A percentile compares a stretch with the other conserved stretches of the same genome.
These are phyloP conservation scores for Nicotiana noctiflora DNA, from an alignment of 257 asterid genomes.

Conservation along the genomic window DNA sequence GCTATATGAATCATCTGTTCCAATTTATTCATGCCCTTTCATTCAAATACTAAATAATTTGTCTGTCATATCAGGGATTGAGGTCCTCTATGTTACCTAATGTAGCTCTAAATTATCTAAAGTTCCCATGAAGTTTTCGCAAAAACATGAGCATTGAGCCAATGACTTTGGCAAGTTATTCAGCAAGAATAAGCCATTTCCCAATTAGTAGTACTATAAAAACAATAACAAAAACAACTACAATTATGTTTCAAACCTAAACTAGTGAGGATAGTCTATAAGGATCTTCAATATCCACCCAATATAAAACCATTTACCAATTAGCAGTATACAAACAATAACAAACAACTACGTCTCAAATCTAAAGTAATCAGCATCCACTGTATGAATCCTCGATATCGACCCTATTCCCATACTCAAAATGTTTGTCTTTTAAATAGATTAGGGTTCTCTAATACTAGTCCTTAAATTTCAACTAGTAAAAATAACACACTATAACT, in stretches of 20 bases:
- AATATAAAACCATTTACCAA: too few relatives aligned
- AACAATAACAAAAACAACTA: too few relatives aligned
- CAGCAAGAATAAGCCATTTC: neutral
- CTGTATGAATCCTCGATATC: neutral
- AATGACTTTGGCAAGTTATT: neutral
- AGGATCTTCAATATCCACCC: too few relatives aligned
- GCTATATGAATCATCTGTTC: too few relatives aligned
- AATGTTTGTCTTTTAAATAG: neutral
- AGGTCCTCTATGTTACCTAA: too few relatives aligned
- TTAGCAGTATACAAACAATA: neutral
- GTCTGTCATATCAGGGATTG: too few relatives aligned
- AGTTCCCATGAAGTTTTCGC: neutral
- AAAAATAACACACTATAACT: neutral
- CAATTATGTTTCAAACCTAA: too few relatives aligned
- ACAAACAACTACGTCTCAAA: neutral
- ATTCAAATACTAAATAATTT: too few relatives aligned
- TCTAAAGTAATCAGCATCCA: neutral
- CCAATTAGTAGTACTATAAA: too few relatives aligned
- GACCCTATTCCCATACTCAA: neutral
- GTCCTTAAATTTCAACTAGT: neutral
- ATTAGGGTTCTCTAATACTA: neutral
- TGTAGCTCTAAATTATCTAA: neutral
- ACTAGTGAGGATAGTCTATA: too few relatives aligned
- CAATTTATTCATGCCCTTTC: too few relatives aligned
- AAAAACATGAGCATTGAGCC: neutral